Evolutionary conservation across 176 grass and related monocot species (phyloP), one percentile per base, ranked within the genome.

Genomic region (Bolboschoenus planiculmis): DNA sequence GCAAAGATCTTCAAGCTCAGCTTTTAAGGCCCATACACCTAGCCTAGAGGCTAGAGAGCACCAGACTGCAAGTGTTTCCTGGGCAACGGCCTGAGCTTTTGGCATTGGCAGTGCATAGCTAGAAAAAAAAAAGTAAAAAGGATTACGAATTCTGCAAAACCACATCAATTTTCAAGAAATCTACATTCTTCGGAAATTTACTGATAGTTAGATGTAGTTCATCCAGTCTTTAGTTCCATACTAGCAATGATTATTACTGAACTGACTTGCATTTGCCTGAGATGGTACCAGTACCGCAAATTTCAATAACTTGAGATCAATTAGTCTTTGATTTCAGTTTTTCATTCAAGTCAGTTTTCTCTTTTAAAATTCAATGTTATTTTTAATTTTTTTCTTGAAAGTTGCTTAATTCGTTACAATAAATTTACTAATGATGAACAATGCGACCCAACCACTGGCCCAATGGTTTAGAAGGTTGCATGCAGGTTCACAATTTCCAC

Each of bases 71-170:
- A 93, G 85, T 85, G 95, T 98, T 86, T 98, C 95, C 82, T 98
- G 90, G 77, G 95, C 95, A 88, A 98, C 92, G 86, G 95, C 95
- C 81, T 98, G 92, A 88, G 95, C 95, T 93, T 98, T 98, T 18
- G 84, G 87, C 78, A 87, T 57, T 39, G 95, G 82, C 83, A 98
- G 89, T 87, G 92, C 92, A 87, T 98, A 98, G 71, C 95, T 98
- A 91, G 84, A 94, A 91, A 81, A 86, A 31, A 30, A 13, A n/a
- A 6, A 55, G 62, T 44, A 66, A 67, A 85, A 58, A 78, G 39
- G 78, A 1, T 71, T 71, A 40, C 20, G 42, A 42, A 46, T 27
- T 47, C 15, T n/a, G 63, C 15, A 13, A 11, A 68, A 0, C 64
- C 64, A 68, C 34, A n/a, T 68, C 14, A 65, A 16, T 35, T 18